These are phyloP conservation scores for Bjerkandera adusta DNA, from an alignment of 1,284 basidiomycete genomes.

Conservation along the genomic window DNA sequence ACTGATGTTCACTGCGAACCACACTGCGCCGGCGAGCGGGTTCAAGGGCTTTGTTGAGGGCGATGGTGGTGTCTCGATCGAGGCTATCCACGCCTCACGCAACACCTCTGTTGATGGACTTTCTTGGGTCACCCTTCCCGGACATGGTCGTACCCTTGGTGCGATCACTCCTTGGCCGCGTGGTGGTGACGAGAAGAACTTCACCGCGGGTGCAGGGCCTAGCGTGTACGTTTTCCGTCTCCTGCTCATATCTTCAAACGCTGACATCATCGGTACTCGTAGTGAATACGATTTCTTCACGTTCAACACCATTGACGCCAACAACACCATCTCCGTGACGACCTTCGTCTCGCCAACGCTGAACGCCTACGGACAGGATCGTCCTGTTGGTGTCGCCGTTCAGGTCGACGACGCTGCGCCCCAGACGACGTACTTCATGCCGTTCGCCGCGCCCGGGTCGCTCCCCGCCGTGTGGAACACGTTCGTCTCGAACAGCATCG, in stretches of 20 bases:
- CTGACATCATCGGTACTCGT: background rate
- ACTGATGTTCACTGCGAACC: constrained; percentile 40
- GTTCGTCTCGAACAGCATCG: constrained; percentile 12
- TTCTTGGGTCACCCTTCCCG: constrained; percentile 57
- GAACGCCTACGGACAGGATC: constrained; percentile 52
- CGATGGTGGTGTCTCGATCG: constrained; percentile 60
- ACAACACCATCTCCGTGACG: constrained; percentile 44
- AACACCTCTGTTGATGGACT: constrained; percentile 52
- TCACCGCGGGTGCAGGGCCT: constrained; percentile 60
- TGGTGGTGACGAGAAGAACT: constrained; percentile 49
- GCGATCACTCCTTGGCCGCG: constrained; percentile 63
- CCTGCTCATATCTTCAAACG: background rate
- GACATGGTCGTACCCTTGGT: constrained; percentile 56
- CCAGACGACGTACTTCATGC: constrained; percentile 50
- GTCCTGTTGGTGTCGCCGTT: constrained; percentile 55
- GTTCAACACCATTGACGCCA: constrained; percentile 46
- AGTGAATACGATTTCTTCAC: constrained; percentile 69
- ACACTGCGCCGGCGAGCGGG: constrained; percentile 34
- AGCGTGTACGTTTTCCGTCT: constrained; percentile 38
- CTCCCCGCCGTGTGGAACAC: constrained; percentile 48
- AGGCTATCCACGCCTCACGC: constrained; percentile 55
- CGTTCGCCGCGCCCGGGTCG: constrained; percentile 45
- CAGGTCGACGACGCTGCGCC: constrained; percentile 48
- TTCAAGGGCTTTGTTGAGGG: constrained; percentile 66
- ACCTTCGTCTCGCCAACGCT: constrained; percentile 57